Base-by-base conservation (phyloP, 2,329 filamentous ascomycete genomes). In the Beauveria asiatica region DNA sequence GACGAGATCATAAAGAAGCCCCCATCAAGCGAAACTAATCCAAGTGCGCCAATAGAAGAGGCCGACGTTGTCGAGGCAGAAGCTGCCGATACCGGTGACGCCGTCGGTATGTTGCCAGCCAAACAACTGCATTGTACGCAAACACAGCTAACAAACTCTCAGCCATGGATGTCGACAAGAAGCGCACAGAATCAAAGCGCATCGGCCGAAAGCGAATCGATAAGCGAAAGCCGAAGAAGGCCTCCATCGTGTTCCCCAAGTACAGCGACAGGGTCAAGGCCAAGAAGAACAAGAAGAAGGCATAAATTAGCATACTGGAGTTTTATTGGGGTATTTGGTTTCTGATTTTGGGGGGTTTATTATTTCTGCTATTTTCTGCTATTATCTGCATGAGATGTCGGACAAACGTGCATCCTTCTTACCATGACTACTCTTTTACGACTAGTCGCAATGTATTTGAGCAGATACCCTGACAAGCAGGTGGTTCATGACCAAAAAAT, bases 231-330 rank as follows among this genome's bases (percentile, higher is more conserved):
- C 75, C 74, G 64, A 83, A 80, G 71, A 82, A 79, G 65, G 75
- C 78, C 45, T 77, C 77, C 62, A 85, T 87, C 62, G 82, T 84
- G 23, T 87, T 87, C 63, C 77, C 78, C 57, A 84, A 79, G 67
- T 84, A 81, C 68, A 79, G 79, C 63, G 79, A 83, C 61, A 77
- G 77, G 63, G 71, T 76, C 64, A 75, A 73, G 58, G 73, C 73
- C 64, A 78, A 75, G 68, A 80, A 77, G 72, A 76, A 74, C 67
- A 58, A 61, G 54, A 56, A 56, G 41, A 59, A 56, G 45, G 55
- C 60, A 17, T 60, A 42, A 49, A 33, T 30, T 3, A 25, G 30
- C 21, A n/a, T 7, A 17, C 23, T 41, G 50, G 57, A 48, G 30
- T 49, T 60, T 39, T 5, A 23, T 53, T 42, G 27, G 39, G 37